Evolutionary conservation across 2,329 filamentous ascomycete species (phyloP).

Genomic region (Apiospora saccharicola): DNA sequence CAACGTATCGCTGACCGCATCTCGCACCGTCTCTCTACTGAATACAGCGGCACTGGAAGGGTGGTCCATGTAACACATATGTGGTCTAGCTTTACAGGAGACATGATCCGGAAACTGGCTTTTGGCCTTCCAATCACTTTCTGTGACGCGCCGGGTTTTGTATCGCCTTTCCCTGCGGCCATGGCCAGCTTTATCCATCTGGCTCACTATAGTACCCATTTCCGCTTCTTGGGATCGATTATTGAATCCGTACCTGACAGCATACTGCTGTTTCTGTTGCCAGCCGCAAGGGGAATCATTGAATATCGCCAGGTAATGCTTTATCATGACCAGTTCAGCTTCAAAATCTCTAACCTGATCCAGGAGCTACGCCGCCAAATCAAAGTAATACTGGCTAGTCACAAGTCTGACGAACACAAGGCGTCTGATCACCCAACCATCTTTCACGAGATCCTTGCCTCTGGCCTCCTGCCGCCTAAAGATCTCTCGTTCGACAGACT

Average conservation of each 20-base stretch:
- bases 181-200: neutral
- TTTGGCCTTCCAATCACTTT: neutral
- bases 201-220: neutral
- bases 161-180: neutral
- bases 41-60: neutral
- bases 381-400: neutral
- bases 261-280: too few relatives aligned
- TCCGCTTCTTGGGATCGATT: conserved; percentile 1
- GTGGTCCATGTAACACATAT: conserved; percentile 14
- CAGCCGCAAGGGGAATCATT: too few relatives aligned
- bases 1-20: conserved; percentile 30
- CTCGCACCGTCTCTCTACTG: neutral
- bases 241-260: too few relatives aligned
- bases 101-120: neutral
- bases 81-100: conserved; percentile 3
- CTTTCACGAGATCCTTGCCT: neutral
- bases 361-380: neutral
- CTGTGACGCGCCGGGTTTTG: neutral
- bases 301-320: too few relatives aligned
- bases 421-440: neutral
- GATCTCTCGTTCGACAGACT: conserved; percentile 28
- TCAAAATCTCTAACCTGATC: too few relatives aligned
- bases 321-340: too few relatives aligned
- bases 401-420: too few relatives aligned
- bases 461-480: neutral